Evolutionary conservation across 805 yeast species (phyloP).

Genomic region (Saccharomycopsis fermentans): DNA sequence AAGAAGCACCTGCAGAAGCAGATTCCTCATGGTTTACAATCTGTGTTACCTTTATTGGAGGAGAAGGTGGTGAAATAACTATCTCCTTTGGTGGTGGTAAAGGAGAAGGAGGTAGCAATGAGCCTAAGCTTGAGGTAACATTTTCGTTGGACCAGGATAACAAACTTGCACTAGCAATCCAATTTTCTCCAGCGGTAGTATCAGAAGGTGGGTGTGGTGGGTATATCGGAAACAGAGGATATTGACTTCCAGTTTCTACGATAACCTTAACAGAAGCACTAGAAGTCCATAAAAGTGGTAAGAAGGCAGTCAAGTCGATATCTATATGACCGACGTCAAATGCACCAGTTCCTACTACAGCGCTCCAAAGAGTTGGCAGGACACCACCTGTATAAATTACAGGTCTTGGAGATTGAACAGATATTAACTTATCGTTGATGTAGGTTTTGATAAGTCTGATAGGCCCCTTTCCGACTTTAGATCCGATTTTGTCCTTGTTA

Average conservation of each 20-base stretch:
- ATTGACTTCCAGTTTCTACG: conserved; percentile 41
- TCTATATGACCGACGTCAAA: conserved; percentile 65
- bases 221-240: conserved; percentile 3
- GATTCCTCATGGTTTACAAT: conserved; percentile 6
- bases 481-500: conserved; percentile 31
- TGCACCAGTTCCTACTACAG: conserved; percentile 64
- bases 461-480: conserved; percentile 57
- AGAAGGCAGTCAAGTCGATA: conserved; percentile 57
- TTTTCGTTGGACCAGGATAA: conserved; percentile 15
- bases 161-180: conserved; percentile 20
- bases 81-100: conserved; percentile 1
- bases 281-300: conserved; percentile 54
- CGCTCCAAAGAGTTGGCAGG: conserved; percentile 73
- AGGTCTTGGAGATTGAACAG: conserved; percentile 58
- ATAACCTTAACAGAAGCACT: conserved; percentile 34
- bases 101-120: background rate
- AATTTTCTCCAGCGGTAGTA: conserved; percentile 20
- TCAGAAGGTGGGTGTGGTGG: conserved; percentile 5
- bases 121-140: conserved; percentile 4
- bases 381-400: conserved; percentile 74
- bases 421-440: conserved; percentile 48
- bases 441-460: conserved; percentile 55
- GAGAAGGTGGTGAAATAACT: conserved; percentile 5
- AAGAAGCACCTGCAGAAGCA: background rate
- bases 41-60: conserved; percentile 9